Percentiles rank a stretch among this genome's conserved stretches.
Evolutionary conservation across 2,329 filamentous ascomycete species (phyloP).

Genomic region (Cercospora citrullina): DNA sequence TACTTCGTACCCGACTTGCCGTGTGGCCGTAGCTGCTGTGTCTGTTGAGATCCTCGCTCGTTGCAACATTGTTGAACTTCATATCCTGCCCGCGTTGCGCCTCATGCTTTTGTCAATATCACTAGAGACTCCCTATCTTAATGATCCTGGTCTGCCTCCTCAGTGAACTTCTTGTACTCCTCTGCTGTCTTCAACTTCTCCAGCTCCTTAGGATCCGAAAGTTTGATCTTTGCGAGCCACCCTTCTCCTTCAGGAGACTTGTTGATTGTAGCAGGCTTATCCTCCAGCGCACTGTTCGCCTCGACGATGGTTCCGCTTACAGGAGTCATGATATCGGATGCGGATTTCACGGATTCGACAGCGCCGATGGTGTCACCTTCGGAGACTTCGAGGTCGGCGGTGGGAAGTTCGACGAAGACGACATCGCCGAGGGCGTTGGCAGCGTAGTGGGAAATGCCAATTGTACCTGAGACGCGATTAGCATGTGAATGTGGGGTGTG

Average conservation of each 20-base stretch:
- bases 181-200: slow-evolving; percentile 74
- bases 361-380: slow-evolving; percentile 86
- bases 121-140: neutral
- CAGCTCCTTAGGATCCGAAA: slow-evolving; percentile 68
- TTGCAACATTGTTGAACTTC: neutral
- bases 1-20: neutral
- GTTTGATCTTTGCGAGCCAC: slow-evolving; percentile 88
- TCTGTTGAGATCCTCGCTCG: slow-evolving; percentile 2
- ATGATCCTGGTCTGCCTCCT: slow-evolving; percentile 41
- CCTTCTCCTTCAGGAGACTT: slow-evolving; percentile 84
- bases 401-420: slow-evolving; percentile 93
- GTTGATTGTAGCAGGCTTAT: slow-evolving; percentile 86
- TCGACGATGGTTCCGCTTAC: slow-evolving; percentile 74
- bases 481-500: slow-evolving; percentile 23
- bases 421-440: slow-evolving; percentile 92
- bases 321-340: slow-evolving; percentile 94
- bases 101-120: neutral
- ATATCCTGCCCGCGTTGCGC: neutral
- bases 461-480: slow-evolving; percentile 52
- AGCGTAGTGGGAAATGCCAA: slow-evolving; percentile 89
- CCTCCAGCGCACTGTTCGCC: slow-evolving; percentile 73
- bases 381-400: slow-evolving; percentile 64
- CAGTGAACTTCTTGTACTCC: slow-evolving; percentile 75
- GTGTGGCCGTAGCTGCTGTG: neutral
- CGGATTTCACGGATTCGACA: slow-evolving; percentile 97